Evolutionary conservation across 768 basidiomycete genomes (phyloP), one percentile per base, ranked within the genome.

Genomic region (Austroboletus eburneus): DNA sequence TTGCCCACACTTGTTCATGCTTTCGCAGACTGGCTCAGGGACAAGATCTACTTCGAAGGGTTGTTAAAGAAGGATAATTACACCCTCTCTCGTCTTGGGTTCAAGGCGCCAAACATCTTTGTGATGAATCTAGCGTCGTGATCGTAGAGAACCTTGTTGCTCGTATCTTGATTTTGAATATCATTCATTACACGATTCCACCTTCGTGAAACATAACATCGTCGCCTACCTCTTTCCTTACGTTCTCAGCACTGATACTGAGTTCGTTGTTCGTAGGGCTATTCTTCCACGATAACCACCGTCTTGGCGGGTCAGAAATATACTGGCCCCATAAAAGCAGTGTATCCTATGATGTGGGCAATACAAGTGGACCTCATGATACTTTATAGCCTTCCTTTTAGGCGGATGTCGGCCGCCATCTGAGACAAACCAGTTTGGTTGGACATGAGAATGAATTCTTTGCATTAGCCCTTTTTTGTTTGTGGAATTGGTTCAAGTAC

Each of bases 81-180:
- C 54, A 70, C 75, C 2, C 54, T 66, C 22, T 61, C 70, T 9
- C 76, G 87, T 6, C 77, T 91, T 23, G 89, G 89, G 2, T 91
- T 79, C 67, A 76, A 73, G 45, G 89, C 89, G 3, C 80, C 87
- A 6, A 91, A 91, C 58, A 77, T 90, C 32, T 87, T 87, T 59
- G 72, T 89, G 32, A 80, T 91, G 83, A 74, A 75, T 45, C 52
- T 87, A 33, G 70, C 72, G 10, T 65, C 72, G n/a, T 82, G 63
- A 69, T 44, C 40, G 9, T 23, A 39, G 17, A 13, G 20, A 38
- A 22, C 33, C 37, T 27, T 40, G 18, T 44, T 40, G 52, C 34
- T 43, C 18, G 14, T 43, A 2, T 43, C 46, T 48, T 54, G 46
- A 14, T 27, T 12, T 27, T 45, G 39, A 52, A 38, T 45, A 42